Evolutionary conservation across 2,329 filamentous ascomycete genomes (phyloP).

Genomic region (Fusarium compactum): DNA sequence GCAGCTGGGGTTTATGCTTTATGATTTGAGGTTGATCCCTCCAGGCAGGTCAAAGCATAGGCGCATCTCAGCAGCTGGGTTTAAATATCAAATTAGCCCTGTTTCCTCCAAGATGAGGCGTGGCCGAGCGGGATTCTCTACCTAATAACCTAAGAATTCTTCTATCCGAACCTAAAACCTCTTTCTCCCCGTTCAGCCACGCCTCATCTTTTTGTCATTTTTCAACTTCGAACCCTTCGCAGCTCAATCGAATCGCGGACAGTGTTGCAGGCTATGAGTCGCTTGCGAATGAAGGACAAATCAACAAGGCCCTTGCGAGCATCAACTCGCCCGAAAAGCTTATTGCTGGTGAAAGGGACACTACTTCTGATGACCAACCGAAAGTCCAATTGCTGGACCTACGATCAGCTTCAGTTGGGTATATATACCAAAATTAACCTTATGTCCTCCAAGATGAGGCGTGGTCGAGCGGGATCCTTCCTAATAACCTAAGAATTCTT

Average conservation of each 20-base stretch:
- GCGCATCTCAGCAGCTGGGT: no score
- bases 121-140: no score
- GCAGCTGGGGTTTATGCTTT: neutral
- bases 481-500: no score
- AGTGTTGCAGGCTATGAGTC: conserved; percentile 81
- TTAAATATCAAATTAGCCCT: neutral
- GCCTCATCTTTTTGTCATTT: no score
- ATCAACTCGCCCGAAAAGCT: conserved; percentile 84
- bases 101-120: neutral
- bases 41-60: no score
- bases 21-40: no score
- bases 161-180: no score
- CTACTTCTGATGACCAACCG: conserved; percentile 47
- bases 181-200: no score
- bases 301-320: conserved; percentile 81
- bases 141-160: no score
- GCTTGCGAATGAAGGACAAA: conserved; percentile 83
- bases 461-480: no score
- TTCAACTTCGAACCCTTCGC: conserved; percentile 50
- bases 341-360: conserved; percentile 76
- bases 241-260: conserved; percentile 83
- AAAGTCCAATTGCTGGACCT: conserved; percentile 71
- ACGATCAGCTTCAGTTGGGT: conserved; percentile 74
- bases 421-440: no score
- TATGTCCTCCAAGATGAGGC: no score